These are phyloP conservation scores for Sporisorium iseilematis-ciliati DNA, from an alignment of 1,284 basidiomycete species.

Conservation along the genomic window DNA sequence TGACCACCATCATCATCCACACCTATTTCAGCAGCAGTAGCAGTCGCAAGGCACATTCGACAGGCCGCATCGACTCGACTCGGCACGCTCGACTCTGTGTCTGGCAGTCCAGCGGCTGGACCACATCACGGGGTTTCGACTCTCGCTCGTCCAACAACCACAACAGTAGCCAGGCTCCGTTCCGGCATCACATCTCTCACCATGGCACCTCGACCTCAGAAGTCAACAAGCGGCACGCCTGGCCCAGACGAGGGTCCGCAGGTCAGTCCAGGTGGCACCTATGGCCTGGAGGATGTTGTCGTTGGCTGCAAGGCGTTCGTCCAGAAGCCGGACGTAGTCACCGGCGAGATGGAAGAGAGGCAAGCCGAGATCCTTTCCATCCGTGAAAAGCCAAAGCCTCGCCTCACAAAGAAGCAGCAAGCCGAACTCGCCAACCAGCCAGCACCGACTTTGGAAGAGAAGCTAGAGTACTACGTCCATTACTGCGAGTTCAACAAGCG, in stretches of 20 bases:
- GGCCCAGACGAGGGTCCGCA: constrained; percentile 49
- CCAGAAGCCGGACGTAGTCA: constrained; percentile 62
- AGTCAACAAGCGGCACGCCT: constrained; percentile 50
- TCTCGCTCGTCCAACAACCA: too few relatives aligned
- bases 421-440: constrained; percentile 45
- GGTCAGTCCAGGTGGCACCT: constrained; percentile 60
- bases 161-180: neutral
- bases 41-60: neutral
- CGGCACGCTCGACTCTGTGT: constrained; percentile 2
- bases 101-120: constrained; percentile 2
- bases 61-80: neutral
- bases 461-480: constrained; percentile 60
- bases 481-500: constrained; percentile 73
- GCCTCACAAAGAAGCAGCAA: constrained; percentile 56
- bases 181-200: neutral
- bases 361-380: constrained; percentile 67
- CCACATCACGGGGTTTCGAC: neutral
- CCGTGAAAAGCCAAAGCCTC: constrained; percentile 62
- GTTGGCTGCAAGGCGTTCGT: constrained; percentile 67
- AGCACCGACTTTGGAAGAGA: constrained; percentile 53
- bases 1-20: neutral
- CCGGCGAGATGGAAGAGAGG: constrained; percentile 65
- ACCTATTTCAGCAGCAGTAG: neutral
- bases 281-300: constrained; percentile 56
- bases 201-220: constrained; percentile 56